Conservation (phyloP, 305 asterid genomes). For the Solanum hybrid region DNA sequence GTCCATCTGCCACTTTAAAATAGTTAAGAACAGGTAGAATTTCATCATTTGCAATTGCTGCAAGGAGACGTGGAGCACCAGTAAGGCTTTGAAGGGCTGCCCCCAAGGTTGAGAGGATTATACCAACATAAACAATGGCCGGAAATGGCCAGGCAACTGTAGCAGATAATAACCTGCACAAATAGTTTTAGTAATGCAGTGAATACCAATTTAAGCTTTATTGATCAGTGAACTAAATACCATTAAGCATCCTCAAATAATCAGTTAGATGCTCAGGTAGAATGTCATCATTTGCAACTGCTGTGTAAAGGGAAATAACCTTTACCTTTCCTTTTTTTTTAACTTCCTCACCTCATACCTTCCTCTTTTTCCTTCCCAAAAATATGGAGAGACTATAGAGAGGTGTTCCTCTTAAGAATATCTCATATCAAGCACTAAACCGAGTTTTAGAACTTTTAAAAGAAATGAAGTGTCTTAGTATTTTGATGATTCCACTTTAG, state of each 20-base stretch:
- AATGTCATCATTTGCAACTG: background rate
- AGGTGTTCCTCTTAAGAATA: background rate
- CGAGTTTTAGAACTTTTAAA: background rate
- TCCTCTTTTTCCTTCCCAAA: background rate
- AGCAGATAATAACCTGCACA: conserved; percentile 91
- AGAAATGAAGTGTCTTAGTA: background rate
- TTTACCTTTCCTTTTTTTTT: background rate
- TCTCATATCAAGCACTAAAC: background rate
- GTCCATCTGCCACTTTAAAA: conserved; percentile 82
- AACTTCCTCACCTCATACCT: background rate
- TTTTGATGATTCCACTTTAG: background rate
- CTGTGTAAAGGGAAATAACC: background rate
- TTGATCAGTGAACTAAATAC: background rate
- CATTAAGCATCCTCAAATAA: background rate
- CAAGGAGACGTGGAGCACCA: conserved; percentile 98
- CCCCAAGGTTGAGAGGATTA: conserved; percentile 94
- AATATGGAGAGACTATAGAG: background rate
- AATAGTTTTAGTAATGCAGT: conserved; percentile 13
- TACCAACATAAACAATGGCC: conserved; percentile 74
- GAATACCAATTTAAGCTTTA: background rate
- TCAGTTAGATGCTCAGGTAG: background rate
- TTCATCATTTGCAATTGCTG: conserved; percentile 98
- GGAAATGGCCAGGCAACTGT: conserved; percentile 99
- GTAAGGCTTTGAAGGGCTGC: conserved; percentile 98
- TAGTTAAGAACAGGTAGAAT: conserved; percentile 91